Conservation (phyloP, 306 rosid species). For the Dalbergia oliveri region DNA sequence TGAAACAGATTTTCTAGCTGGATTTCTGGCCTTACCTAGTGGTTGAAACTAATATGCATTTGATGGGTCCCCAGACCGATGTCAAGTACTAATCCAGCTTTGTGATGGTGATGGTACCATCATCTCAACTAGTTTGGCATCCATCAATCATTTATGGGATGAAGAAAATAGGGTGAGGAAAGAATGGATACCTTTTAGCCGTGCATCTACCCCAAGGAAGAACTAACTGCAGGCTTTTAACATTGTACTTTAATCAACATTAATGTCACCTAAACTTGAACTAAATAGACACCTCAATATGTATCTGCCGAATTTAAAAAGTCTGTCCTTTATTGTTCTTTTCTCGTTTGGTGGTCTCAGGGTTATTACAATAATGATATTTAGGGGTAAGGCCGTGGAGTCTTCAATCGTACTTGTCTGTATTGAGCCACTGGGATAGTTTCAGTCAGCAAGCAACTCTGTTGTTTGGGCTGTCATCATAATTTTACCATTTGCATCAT, state of each 20-base stretch:
- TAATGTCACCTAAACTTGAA: conserved; percentile 35
- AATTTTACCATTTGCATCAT: conserved; percentile 8
- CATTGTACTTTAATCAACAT: conserved; percentile 41
- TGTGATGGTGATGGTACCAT: conserved; percentile 57
- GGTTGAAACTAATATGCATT: conserved; percentile 49
- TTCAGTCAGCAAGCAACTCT: conserved; percentile 15
- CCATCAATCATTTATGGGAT: conserved; percentile 63
- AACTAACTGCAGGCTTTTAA: conserved; percentile 62
- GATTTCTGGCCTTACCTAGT: conserved; percentile 57
- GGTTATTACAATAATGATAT: conserved; percentile 27
- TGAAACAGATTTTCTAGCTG: conserved; percentile 63
- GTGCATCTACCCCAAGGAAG: conserved; percentile 61
- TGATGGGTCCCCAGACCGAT: conserved; percentile 62
- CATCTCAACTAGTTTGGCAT: conserved; percentile 67
- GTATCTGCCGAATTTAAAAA: conserved; percentile 16
- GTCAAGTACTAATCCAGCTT: conserved; percentile 51
- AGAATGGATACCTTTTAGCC: conserved; percentile 54
- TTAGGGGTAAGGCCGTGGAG: conserved; percentile 36
- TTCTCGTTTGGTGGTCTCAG: conserved; percentile 20
- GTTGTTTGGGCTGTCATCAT: background rate
- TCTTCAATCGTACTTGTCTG: conserved; percentile 26
- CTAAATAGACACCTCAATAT: conserved; percentile 33
- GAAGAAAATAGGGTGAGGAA: conserved; percentile 54
- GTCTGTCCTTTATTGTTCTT: background rate
- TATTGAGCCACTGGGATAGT: conserved; percentile 10